Percentiles rank a stretch among this genome's conserved stretches.
These are phyloP conservation scores for Arctostaphylos glauca DNA, from an alignment of 148 eudicot genomes.

Conservation along the genomic window DNA sequence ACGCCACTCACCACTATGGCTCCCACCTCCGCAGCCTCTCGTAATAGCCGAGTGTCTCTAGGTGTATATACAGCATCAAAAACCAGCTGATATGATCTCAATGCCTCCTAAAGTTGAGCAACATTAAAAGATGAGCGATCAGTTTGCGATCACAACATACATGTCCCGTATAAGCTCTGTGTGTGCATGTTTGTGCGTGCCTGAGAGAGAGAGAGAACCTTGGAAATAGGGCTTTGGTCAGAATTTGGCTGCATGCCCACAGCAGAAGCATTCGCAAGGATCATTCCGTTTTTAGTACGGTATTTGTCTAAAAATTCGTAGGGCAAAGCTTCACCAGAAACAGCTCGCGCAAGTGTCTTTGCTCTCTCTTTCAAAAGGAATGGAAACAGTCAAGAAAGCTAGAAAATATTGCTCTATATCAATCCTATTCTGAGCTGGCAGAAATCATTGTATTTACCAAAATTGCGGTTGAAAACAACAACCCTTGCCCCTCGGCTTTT, in stretches of 20 bases:
- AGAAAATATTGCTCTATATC: background rate
- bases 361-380: constrained; percentile 35
- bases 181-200: too few species aligned
- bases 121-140: background rate
- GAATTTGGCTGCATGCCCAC: constrained; percentile 48
- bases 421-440: background rate
- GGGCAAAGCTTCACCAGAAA: constrained; percentile 40
- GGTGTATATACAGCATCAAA: constrained; percentile 56
- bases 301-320: constrained; percentile 28
- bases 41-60: constrained; percentile 44
- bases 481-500: constrained; percentile 48
- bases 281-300: constrained; percentile 39
- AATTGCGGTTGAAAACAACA: constrained; percentile 49
- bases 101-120: constrained; percentile 26
- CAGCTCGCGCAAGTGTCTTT: constrained; percentile 39
- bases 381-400: background rate
- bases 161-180: too few species aligned
- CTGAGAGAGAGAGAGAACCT: constrained; percentile 31
- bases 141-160: background rate
- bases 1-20: constrained; percentile 45
- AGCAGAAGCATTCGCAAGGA: constrained; percentile 48
- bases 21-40: constrained; percentile 47
- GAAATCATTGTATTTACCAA: constrained; percentile 24
- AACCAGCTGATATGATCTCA: constrained; percentile 40
- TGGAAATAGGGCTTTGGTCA: constrained; percentile 40